A percentile compares a stretch with the other conserved stretches of the same genome.
Conservation (phyloP, 768 basidiomycete species). For the Phaeotremella fagi region DNA sequence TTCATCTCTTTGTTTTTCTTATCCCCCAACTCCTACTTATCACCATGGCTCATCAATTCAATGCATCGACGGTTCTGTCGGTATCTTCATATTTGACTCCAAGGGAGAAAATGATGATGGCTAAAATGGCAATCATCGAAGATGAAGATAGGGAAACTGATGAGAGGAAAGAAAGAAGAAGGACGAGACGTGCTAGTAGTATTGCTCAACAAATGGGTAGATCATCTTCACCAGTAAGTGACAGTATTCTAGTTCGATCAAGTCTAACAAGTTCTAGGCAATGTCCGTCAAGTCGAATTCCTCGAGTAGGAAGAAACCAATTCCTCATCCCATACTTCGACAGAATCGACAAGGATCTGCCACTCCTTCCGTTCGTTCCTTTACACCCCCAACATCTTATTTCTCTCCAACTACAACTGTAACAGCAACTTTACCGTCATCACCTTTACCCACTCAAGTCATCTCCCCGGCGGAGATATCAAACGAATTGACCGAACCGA, state of each 20-base stretch:
- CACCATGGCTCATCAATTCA: not conserved
- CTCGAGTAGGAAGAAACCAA: not conserved
- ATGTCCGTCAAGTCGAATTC: not conserved
- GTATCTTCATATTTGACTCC: slow-evolving; percentile 1
- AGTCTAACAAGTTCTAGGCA: not conserved
- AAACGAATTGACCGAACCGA: not conserved
- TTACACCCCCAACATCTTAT: not conserved
- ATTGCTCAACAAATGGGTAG: not conserved
- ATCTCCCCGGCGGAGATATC: not conserved
- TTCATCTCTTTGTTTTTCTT: too few species aligned
- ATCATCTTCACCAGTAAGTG: not conserved
- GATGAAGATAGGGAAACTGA: slow-evolving; percentile 6
- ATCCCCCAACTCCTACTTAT: too few species aligned
- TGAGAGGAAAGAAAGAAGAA: slow-evolving; percentile 6
- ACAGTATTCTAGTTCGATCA: not conserved
- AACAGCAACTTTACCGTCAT: not conserved
- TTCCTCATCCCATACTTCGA: not conserved
- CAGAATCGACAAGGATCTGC: not conserved
- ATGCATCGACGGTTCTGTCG: not conserved
- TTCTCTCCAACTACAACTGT: not conserved
- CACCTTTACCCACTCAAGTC: not conserved
- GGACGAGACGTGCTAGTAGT: slow-evolving; percentile 5
- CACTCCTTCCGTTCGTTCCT: not conserved
- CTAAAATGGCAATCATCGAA: slow-evolving; percentile 11
- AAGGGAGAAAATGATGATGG: slow-evolving; percentile 14